Conservation (phyloP, 2,329 filamentous ascomycete genomes). For the Calonectria pseudoturangicola region DNA sequence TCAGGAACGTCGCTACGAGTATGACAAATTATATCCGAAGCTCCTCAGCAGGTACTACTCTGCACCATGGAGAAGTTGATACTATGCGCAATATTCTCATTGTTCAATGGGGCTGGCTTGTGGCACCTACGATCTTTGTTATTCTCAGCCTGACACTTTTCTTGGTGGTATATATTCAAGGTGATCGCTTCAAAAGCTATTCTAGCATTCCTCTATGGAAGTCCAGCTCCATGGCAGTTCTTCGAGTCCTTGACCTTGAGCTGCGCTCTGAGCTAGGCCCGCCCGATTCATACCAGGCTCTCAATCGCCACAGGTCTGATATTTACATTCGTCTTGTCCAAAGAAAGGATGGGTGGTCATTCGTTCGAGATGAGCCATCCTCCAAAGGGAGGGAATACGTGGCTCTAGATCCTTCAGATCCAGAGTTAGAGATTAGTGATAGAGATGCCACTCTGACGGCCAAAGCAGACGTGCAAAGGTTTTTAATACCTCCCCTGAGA, state of each 20-base stretch:
- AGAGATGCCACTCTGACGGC: background rate
- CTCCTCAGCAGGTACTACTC: background rate
- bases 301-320: background rate
- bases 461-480: background rate
- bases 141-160: background rate
- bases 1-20: background rate
- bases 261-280: background rate
- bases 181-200: background rate
- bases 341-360: background rate
- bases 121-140: background rate
- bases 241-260: background rate
- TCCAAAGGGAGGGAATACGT: background rate
- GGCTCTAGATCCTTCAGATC: background rate
- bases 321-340: background rate
- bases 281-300: background rate
- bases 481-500: background rate
- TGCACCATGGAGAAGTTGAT: background rate
- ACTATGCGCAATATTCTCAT: background rate
- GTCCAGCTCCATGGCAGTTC: background rate
- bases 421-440: background rate
- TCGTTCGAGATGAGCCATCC: background rate
- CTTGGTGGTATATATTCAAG: background rate
- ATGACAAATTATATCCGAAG: slow-evolving; percentile 2
- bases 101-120: background rate
- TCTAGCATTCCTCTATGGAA: background rate